Conservation (phyloP, 1,139 yeast species). For the Petasospora fabianii region DNA sequence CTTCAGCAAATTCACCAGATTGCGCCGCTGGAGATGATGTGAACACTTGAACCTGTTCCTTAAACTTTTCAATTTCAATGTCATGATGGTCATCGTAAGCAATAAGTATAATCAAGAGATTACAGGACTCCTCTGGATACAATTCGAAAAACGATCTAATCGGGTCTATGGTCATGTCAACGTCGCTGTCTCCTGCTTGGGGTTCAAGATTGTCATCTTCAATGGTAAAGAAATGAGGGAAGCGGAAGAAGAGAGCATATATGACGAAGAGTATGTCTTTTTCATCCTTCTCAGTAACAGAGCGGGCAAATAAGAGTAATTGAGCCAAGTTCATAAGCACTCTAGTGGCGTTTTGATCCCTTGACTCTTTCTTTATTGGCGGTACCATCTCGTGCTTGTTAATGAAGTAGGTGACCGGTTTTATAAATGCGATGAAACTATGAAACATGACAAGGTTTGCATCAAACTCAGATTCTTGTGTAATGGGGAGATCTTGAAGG, state of each 20-base stretch:
- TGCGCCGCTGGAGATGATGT: neutral
- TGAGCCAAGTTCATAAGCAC: slow-evolving; percentile 8
- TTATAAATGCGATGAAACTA: slow-evolving; percentile 7
- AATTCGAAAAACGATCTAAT: slow-evolving; percentile 2
- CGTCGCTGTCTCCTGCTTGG: neutral
- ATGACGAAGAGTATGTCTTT: slow-evolving; percentile 1
- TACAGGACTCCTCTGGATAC: slow-evolving; percentile 4
- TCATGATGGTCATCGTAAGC: slow-evolving; percentile 6
- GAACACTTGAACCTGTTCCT: neutral
- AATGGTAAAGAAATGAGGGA: slow-evolving; percentile 2
- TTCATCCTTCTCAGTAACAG: neutral
- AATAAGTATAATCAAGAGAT: slow-evolving; percentile 3
- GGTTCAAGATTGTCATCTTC: neutral
- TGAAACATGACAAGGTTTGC: slow-evolving; percentile 4
- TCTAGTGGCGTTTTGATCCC: slow-evolving; percentile 7
- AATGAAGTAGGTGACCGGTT: slow-evolving; percentile 8
- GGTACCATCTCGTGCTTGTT: slow-evolving; percentile 4
- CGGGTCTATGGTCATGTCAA: neutral
- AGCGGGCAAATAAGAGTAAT: slow-evolving; percentile 6
- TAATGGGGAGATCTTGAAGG: slow-evolving; percentile 4
- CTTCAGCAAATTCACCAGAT: slow-evolving; percentile 1
- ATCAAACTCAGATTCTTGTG: slow-evolving; percentile 6
- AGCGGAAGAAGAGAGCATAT: slow-evolving; percentile 4
- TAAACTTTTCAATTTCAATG: neutral
- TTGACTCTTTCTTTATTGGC: slow-evolving; percentile 2